phyloP scores from a whole-genome alignment of 164 flowering plant species.

The Annona cherimola region DNA sequence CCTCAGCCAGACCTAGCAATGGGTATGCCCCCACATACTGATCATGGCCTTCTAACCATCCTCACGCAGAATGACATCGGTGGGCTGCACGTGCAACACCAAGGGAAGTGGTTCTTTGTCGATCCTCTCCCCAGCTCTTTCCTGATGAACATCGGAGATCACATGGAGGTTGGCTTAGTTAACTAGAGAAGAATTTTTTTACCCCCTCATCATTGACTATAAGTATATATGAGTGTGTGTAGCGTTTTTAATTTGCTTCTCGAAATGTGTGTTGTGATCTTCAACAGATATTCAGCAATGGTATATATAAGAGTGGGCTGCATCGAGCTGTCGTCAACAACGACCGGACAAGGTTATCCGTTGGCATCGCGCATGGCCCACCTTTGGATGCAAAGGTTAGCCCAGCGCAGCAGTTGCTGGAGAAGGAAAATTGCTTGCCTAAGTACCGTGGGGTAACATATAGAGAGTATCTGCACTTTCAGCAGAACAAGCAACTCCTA shows the following conservation, averaged over 20 bases:
- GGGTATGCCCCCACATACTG: slow-evolving; percentile 6
- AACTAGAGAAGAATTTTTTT: too few species aligned
- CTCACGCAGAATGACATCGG: slow-evolving; percentile 42
- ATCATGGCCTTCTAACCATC: slow-evolving; percentile 16
- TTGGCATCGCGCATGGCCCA: slow-evolving; percentile 44
- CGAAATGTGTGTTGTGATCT: slow-evolving; percentile 3
- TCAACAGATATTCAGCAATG: slow-evolving; percentile 59
- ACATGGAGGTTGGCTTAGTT: slow-evolving; percentile 34
- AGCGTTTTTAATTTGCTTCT: not conserved
- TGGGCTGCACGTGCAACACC: slow-evolving; percentile 56
- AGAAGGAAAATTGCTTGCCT: slow-evolving; percentile 21
- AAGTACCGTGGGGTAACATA: slow-evolving; percentile 40
- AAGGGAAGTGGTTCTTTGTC: slow-evolving; percentile 56
- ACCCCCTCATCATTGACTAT: not conserved
- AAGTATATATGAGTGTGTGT: not conserved
- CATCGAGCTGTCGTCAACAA: slow-evolving; percentile 50
- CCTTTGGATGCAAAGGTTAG: slow-evolving; percentile 35
- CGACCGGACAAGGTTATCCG: slow-evolving; percentile 34
- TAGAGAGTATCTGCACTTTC: slow-evolving; percentile 42
- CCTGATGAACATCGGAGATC: slow-evolving; percentile 61
- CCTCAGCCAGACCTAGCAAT: slow-evolving; percentile 9
- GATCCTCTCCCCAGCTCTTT: slow-evolving; percentile 44
- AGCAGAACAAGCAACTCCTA: slow-evolving; percentile 37
- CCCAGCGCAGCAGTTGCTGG: slow-evolving; percentile 35
- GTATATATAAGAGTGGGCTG: slow-evolving; percentile 50